Base-by-base conservation (phyloP, 345 rosid species). In the Lumnitzera littorea region DNA sequence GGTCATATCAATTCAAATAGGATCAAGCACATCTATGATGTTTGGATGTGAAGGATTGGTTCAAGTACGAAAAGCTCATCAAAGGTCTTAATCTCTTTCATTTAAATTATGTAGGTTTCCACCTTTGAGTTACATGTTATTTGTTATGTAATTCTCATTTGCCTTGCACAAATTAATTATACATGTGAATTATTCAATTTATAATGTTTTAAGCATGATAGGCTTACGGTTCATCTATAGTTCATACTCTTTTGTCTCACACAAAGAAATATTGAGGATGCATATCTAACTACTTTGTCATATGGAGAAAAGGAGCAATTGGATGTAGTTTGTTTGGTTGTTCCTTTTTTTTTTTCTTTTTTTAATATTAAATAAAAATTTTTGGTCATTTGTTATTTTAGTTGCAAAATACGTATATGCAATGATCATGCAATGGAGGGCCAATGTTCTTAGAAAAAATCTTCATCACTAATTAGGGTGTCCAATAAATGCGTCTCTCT, bases 21-120 rank as follows among this genome's bases (percentile, higher is more conserved):
- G 61, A 74, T 92, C 67, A 68, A 65, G 52, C 51, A 63, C 56
- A 68, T 81, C 7, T 92, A 75, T 59, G 89, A 82, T 70, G 77
- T 76, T 63, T 89, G 96, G 96, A 84, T 77, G 74, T 64, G 81
- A 64, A 78, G 83, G 82, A 84, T 77, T 63, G 84, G 79, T 50
- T 62, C 74, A 36, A 56, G 25, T 50, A 70, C 17, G 50, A 70
- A 64, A 31, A 62, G 58, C 50, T 53, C 66, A 53, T 62, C 68
- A 54, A 82, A 87, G 91, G 92, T 83, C 65, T 53, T 25, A 25
- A 55, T 29, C 57, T 41, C 51, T 12, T 58, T 50, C 25, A 46
- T 48, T 41, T 51, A 41, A 8, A 25, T 53, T 56, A 48, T n/a
- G 12, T 50, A 2, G 53, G 24, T 13, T 24, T 20, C 29, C 15